Evolutionary conservation across 2,329 filamentous ascomycete species (phyloP), one percentile per base, ranked within the genome.

Genomic region (Aspergillus amoenus): DNA sequence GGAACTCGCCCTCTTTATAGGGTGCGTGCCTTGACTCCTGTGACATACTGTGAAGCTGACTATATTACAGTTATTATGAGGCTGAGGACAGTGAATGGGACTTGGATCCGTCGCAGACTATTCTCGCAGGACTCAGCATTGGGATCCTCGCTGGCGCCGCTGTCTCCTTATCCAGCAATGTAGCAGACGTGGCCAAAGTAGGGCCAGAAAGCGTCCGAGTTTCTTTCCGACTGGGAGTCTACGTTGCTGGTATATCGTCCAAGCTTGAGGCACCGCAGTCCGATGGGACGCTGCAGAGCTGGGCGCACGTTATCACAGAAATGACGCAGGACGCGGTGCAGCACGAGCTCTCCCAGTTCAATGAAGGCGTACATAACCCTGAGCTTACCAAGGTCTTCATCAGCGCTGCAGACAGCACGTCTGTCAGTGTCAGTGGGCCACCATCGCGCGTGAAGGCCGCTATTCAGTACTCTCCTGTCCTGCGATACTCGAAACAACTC

Each of bases 81-180:
- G 64, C 63, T 5, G 45, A 65, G 24, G 55, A 60, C 40, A 52
- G 62, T 22, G 60, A 67, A 27, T 68, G 64, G 54, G 61, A 67
- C 18, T 61, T 67, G 15, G 54, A 61, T 32, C 37, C 54, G 34
- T 52, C 60, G 17, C 67, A 65, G 46, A 69, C 68, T 2, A 67
- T 56, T 40, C 70, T 81, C 11, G 66, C 71, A 8, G 79, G 77
- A 3, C 61, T 81, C 3, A 75, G 81, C 9, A 73, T 77, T n/a
- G 81, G 81, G 0, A 60, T 82, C 0, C 59, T 82, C 0, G 64
- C 78, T 4, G 65, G 73, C 0, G 69, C 76, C n/a, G 80, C 79
- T 2, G 64, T 81, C 0, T 70, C 79, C 0, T 32, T 79, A 2
- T 70, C 81, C 4, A 55, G 66, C 0, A 70, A 66, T 0, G n/a